Conservation (phyloP, 2,329 filamentous ascomycete species). For the Botrytis byssoidea region DNA sequence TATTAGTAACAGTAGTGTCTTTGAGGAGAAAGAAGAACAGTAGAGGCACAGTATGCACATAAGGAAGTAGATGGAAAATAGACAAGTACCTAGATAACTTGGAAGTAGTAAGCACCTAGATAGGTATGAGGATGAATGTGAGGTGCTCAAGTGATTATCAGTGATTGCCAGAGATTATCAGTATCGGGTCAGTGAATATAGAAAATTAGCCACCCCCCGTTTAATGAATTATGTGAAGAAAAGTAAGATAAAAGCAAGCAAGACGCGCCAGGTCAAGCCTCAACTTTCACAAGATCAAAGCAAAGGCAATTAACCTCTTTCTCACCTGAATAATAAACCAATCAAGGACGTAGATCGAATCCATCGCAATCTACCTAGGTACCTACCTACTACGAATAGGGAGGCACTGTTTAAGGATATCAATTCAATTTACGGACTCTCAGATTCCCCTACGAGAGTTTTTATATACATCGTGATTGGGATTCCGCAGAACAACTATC, state of each 20-base stretch:
- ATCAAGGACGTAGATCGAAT: neutral
- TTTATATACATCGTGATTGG: neutral
- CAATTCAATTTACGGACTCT: neutral
- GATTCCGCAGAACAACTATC: neutral
- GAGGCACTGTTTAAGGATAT: neutral
- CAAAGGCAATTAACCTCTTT: neutral
- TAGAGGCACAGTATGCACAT: neutral
- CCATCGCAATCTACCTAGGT: neutral
- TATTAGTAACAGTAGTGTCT: neutral
- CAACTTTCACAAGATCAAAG: neutral
- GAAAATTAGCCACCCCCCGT: neutral
- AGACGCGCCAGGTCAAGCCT: neutral
- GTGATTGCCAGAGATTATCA: neutral
- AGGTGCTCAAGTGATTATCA: neutral
- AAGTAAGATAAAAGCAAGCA: neutral
- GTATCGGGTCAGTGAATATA: neutral
- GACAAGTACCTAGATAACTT: neutral
- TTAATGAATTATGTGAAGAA: neutral
- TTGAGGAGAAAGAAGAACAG: neutral
- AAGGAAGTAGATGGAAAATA: neutral
- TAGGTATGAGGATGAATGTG: neutral
- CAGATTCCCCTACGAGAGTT: neutral
- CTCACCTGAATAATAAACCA: neutral
- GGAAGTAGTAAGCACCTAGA: neutral
- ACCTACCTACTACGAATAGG: too few relatives aligned